phyloP scores from a whole-genome alignment of 2,329 filamentous ascomycete species.

The Ophiostoma montium region DNA sequence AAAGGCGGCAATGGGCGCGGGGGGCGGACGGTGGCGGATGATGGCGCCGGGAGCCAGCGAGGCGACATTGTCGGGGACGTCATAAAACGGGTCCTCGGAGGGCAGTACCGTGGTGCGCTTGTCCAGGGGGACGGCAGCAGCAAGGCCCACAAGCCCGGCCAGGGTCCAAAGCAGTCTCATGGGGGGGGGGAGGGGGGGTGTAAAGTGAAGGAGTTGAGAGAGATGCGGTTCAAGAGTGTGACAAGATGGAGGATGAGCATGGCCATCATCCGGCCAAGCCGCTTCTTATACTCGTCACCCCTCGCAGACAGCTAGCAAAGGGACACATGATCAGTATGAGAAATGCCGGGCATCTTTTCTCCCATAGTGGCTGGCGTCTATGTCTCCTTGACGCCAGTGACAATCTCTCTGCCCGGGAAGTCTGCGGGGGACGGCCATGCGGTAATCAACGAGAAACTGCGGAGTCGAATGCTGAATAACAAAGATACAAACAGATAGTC shows the following conservation, averaged over 20 bases:
- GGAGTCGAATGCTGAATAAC: too few relatives aligned
- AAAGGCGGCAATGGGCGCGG: constrained; percentile 5
- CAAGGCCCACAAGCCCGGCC: neutral
- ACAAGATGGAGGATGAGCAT: neutral
- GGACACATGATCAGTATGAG: too few relatives aligned
- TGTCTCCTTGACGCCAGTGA: too few relatives aligned
- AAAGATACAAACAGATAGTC: too few relatives aligned
- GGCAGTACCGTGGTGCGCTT: neutral
- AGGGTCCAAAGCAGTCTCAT: neutral
- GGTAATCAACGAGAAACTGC: too few relatives aligned
- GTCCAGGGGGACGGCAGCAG: neutral
- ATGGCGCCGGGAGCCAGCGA: constrained; percentile 1
- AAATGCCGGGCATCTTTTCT: too few relatives aligned
- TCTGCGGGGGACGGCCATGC: too few relatives aligned
- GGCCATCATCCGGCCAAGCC: too few relatives aligned
- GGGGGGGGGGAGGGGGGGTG: neutral
- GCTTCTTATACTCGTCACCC: too few relatives aligned
- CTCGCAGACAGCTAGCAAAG: too few relatives aligned
- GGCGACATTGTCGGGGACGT: constrained; percentile 5
- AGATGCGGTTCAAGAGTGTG: neutral
- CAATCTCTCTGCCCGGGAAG: too few relatives aligned
- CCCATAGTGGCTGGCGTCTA: too few relatives aligned
- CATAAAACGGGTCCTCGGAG: constrained; percentile 5
- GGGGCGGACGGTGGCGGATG: constrained; percentile 5
- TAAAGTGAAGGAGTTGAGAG: neutral